Base-by-base conservation (phyloP, 306 rosid species). In the Betula pendula region DNA sequence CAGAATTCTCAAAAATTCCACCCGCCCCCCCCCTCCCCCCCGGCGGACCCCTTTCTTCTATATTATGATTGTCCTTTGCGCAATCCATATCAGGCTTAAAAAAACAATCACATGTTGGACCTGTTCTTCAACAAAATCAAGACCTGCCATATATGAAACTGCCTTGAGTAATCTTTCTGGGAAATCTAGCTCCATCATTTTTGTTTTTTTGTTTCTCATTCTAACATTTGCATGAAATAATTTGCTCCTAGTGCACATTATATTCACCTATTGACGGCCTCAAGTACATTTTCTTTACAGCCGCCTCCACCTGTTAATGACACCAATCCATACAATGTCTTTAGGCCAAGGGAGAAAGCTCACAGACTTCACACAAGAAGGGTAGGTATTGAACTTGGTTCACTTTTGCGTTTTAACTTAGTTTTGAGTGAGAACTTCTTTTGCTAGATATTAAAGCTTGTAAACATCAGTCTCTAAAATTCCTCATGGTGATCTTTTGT, bases 291-390 rank as follows among this genome's bases (percentile, higher is more conserved):
- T 84, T 60, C 40, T 78, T 4, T 82, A 74, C 94, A 92, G 99
- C 99, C 97, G 10, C 97, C 99, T 82, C 97, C 99, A 38, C 97
- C 99, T 5, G 97, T 90, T 71, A 92, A 92, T 59, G 99, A 95
- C 76, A 95, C 99, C 83, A 95, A 95, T 76, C 99, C 99, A 2
- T 95, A 95, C 81, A 95, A 95, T 86, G 99, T 95, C 78, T 95
- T 95, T 80, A 90, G 99, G 80, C 99, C 99, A 14, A 92, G 99
- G 88, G 99, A 95, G 85, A 95, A 95, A 88, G 87, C 97, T 73
- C 99, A 95, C 85, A 92, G 97, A 83, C 97, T 95, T 77, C 97
- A 95, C 84, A 90, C 99, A 52, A 90, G 99, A 88, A 89, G 99
- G 92, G 98, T 92, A 79, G 47, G 89, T 78, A 73, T 70, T 74